Conservation (phyloP, 2,329 filamentous ascomycete genomes). For the Colletotrichum sidae region DNA sequence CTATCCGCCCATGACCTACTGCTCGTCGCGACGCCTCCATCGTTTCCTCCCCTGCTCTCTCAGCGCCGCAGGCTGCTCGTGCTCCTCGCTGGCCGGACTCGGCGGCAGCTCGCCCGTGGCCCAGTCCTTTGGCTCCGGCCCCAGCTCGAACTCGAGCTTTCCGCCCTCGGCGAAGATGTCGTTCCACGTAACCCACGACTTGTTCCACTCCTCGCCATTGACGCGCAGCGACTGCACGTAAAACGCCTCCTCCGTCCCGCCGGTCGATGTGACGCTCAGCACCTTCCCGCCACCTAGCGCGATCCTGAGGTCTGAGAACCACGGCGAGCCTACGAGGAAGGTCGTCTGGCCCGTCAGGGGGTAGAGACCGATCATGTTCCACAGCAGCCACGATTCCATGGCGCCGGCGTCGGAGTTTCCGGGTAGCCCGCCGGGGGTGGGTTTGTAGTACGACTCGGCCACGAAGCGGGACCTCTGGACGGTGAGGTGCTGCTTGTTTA, state of each 20-base stretch:
- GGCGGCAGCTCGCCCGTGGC: conserved; percentile 70
- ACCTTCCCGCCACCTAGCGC: conserved; percentile 65
- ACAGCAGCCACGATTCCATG: conserved; percentile 78
- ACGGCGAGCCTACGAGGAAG: conserved; percentile 73
- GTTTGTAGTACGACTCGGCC: conserved; percentile 69
- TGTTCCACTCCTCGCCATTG: conserved; percentile 72
- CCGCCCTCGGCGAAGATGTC: conserved; percentile 75
- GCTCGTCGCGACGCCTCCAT: conserved; percentile 10
- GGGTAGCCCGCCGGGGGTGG: conserved; percentile 67
- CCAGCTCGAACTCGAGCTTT: conserved; percentile 73
- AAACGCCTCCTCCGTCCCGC: conserved; percentile 59
- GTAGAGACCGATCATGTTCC: conserved; percentile 77
- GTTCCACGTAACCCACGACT: conserved; percentile 74
- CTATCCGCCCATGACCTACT: conserved; percentile 2
- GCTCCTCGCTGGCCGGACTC: conserved; percentile 60
- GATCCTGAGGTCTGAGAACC: conserved; percentile 71
- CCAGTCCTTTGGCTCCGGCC: conserved; percentile 64
- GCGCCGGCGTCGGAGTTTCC: conserved; percentile 79
- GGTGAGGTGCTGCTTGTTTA: conserved; percentile 70
- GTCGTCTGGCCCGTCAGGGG: conserved; percentile 76
- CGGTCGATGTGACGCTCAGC: conserved; percentile 65
- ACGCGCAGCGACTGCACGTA: conserved; percentile 76
- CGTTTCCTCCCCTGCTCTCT: conserved; percentile 13
- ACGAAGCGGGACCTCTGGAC: conserved; percentile 69
- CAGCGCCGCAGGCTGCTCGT: background rate